Conservation (phyloP, 179 eudicot species). For the Carnegiea gigantea region DNA sequence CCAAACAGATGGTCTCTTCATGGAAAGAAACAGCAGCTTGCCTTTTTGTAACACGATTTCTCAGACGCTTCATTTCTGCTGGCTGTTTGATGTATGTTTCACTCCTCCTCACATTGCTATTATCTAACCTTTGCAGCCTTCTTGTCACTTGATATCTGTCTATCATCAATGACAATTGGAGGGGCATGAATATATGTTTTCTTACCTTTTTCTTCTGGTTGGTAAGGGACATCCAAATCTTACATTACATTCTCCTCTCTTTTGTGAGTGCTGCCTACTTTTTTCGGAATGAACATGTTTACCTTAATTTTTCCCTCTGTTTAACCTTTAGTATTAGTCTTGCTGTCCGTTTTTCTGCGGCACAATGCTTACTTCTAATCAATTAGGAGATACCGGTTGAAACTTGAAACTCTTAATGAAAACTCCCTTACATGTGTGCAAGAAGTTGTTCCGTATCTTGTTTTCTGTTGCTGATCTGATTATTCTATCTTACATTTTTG, state of each 20-base stretch:
- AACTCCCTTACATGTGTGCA: background rate
- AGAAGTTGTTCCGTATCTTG: too few species aligned
- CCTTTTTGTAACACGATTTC: constrained; percentile 62
- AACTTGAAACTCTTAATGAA: background rate
- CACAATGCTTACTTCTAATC: background rate
- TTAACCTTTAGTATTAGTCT: too few species aligned
- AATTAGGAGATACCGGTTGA: background rate
- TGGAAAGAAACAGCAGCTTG: constrained; percentile 70
- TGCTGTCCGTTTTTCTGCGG: background rate
- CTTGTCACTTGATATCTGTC: background rate
- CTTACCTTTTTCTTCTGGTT: too few species aligned
- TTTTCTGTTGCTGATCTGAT: too few species aligned
- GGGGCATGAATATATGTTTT: too few species aligned
- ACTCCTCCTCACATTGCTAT: background rate
- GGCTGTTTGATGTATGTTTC: constrained; percentile 78
- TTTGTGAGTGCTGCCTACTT: background rate
- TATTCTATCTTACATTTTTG: too few species aligned
- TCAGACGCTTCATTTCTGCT: constrained; percentile 49
- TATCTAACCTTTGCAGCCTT: background rate
- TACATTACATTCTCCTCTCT: too few species aligned
- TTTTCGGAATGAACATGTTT: background rate
- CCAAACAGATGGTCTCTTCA: constrained; percentile 81
- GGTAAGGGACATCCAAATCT: background rate
- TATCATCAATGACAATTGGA: background rate
- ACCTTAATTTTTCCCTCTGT: too few species aligned